Evolutionary conservation across 495 filamentous ascomycete species (phyloP), one percentile per base, ranked within the genome.

Genomic region (Annulohypoxylon maeteangense): DNA sequence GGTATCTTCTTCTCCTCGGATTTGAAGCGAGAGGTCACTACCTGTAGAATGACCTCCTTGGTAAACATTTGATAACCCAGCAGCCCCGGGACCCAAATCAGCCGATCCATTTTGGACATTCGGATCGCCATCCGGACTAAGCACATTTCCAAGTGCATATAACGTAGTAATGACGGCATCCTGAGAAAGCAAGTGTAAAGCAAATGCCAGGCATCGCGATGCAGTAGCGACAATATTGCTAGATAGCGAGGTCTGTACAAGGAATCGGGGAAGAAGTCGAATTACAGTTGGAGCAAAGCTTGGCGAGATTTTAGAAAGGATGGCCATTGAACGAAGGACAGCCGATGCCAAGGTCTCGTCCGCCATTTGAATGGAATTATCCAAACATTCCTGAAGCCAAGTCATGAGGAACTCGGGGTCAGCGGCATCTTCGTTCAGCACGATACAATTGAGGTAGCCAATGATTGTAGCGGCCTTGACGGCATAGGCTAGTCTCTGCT

Each of bases 121-220:
- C 18, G 78, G 72, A n/a, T 90, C 85, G 34, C 81, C 78, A 23
- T 83, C 87, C 6, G 93, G 88, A 74, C 93, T 95, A 29, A 99
- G 79, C 8, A 95, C 90, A 78, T 99, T 98, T 14, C 95, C 96
- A 60, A 99, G 83, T 0, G 93, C 94, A 79, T 98, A 98, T 8
- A 99, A 82, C 1, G 93, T 97, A 4, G 94, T 96, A 70, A 99
- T 98, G 29, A 96, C 88, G 27, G 92, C 90, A 84, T 99, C 95
- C 72, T 96, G 91, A 4, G 96, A 94, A 5, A 97, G 87, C 64
- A 90, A 84, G 55, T 87, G 89, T 55, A 98, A 80, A 54, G 96
- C 84, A 59, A 88, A 91, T 3, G 93, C 92, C 48, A 99, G 84
- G 75, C 91, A 94, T 54, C 87, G 88, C 4, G 93, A 93, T 34